A percentile compares a stretch with the other conserved stretches of the same genome.
phyloP scores from a whole-genome alignment of 371 early-diverging fungal genomes.

The Zychaea mexicana region DNA sequence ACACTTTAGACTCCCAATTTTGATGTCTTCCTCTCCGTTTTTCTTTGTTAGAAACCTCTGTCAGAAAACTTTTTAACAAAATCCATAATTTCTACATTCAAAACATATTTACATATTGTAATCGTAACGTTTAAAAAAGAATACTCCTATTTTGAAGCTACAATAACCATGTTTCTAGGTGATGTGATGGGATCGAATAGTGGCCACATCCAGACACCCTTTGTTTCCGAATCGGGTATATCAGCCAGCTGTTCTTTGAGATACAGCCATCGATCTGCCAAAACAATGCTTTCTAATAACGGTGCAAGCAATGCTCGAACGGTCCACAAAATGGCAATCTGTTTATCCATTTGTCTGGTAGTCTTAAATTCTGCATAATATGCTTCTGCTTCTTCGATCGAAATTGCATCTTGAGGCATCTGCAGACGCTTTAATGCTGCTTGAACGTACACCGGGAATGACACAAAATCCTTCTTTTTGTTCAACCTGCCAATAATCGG shows the following conservation, averaged over 20 bases:
- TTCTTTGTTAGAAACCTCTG: too few species aligned
- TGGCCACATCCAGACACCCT: slow-evolving; percentile 46
- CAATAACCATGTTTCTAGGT: slow-evolving; percentile 45
- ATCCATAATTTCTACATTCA: too few species aligned
- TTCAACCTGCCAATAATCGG: slow-evolving; percentile 67
- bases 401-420: slow-evolving; percentile 46
- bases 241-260: slow-evolving; percentile 46
- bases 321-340: slow-evolving; percentile 82
- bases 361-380: slow-evolving; percentile 32
- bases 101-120: too few species aligned
- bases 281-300: slow-evolving; percentile 76
- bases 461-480: slow-evolving; percentile 46
- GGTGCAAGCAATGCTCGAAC: slow-evolving; percentile 73
- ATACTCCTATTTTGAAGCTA: slow-evolving; percentile 35
- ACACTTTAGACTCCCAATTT: too few species aligned
- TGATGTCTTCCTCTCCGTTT: too few species aligned
- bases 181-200: slow-evolving; percentile 40
- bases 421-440: slow-evolving; percentile 46
- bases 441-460: slow-evolving; percentile 38
- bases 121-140: too few species aligned
- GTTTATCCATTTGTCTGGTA: slow-evolving; percentile 48
- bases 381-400: slow-evolving; percentile 42
- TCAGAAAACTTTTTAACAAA: too few species aligned
- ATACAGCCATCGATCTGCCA: slow-evolving; percentile 76
- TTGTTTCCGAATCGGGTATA: slow-evolving; percentile 6